Conservation (phyloP, 768 basidiomycete species). For the Russula sp. region DNA sequence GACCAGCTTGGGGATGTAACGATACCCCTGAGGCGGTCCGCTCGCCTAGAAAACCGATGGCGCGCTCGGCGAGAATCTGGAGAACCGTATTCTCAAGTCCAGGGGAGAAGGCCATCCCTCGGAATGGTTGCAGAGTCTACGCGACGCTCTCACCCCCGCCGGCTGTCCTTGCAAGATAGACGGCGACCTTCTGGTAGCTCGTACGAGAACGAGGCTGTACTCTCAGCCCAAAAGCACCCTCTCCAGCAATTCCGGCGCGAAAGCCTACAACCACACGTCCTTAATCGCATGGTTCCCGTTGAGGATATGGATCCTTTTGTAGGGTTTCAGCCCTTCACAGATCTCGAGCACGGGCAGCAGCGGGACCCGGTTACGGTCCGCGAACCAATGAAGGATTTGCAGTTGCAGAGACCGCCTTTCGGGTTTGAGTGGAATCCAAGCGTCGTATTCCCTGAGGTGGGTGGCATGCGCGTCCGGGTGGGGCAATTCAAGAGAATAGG, state of each 20-base stretch:
- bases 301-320: slow-evolving; percentile 18
- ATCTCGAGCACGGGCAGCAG: slow-evolving; percentile 5
- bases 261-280: slow-evolving; percentile 6
- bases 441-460: slow-evolving; percentile 6
- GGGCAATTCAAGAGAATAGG: slow-evolving; percentile 14
- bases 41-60: not conserved
- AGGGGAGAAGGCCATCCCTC: slow-evolving; percentile 1
- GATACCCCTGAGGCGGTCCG: slow-evolving; percentile 8
- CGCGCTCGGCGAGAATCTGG: not conserved
- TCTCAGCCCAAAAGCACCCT: not conserved
- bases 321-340: slow-evolving; percentile 18
- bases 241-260: not conserved
- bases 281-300: slow-evolving; percentile 10
- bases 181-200: not conserved
- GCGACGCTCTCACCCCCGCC: not conserved
- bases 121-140: not conserved
- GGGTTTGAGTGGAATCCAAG: slow-evolving; percentile 6
- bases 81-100: not conserved
- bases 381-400: not conserved
- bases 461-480: slow-evolving; percentile 18
- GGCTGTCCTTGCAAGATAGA: not conserved
- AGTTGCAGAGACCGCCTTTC: not conserved
- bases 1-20: not conserved
- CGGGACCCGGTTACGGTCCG: slow-evolving; percentile 3
- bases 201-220: slow-evolving; percentile 4